Evolutionary conservation across 2,329 filamentous ascomycete genomes (phyloP), one percentile per base, ranked within the genome.

Genomic region (Pseudocercospora macadamiae): DNA sequence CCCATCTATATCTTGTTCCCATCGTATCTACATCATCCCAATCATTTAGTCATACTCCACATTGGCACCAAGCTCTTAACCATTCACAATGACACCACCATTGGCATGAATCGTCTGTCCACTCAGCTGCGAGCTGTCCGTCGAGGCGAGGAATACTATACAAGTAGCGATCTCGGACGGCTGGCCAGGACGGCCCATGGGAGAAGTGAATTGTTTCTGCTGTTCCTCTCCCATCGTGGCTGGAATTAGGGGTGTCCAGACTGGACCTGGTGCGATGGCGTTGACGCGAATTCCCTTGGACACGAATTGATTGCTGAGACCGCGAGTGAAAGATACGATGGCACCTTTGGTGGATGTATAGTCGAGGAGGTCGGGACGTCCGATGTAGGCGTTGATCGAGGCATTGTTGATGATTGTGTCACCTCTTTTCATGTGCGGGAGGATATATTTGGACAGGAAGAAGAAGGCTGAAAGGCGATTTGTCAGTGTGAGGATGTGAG

Each of bases 371-470:
- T 93, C 90, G 0, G 88, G 87, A 1, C 89, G 88, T 36, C 90
- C 90, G 58, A 92, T 84, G 76, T 93, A 95, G 23, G 87, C 89
- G 73, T 93, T 93, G 72, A 95, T 87, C 28, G 89, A 92, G 44
- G 89, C 87, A 71, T 91, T 92, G 79, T 93, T 95, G 82, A 96
- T 91, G 73, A 96, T 91, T 23, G 85, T 86, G 56, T 85, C 82
- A 32, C 91, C 90, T n/a, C 75, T 73, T 70, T 85, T 83, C 86
- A 95, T 89, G 74, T 93, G 88, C 0, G 86, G 86, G 9, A 95
- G 80, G 10, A 82, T 76, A 70, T 93, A 91, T 74, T 95, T 95
- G 60, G 89, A 83, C 32, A 93, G 80, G 77, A 87, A 93, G 80
- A 92, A 95, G 78, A 86, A 88, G 2, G 71, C 70, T 73, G 61